A percentile compares a stretch with the other conserved stretches of the same genome.
Conservation (phyloP, 106 monocot species). For the Acanthochlamys bracteata region DNA sequence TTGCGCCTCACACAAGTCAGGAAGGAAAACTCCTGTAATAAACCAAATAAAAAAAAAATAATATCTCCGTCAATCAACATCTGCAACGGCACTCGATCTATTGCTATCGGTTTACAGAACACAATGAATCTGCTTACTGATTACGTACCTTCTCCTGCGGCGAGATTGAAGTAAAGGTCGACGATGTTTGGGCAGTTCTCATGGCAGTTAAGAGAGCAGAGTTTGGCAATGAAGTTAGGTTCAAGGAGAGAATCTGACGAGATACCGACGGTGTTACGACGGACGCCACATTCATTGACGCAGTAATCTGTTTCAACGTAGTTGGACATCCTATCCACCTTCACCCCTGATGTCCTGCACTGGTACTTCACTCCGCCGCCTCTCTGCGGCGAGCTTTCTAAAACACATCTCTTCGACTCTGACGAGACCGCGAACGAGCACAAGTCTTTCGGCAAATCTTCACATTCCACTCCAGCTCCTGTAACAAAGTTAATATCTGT, state of each 20-base stretch:
- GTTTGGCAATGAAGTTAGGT: slow-evolving; percentile 23
- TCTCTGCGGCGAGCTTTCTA: slow-evolving; percentile 34
- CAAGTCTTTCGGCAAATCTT: slow-evolving; percentile 54
- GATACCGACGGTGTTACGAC: slow-evolving; percentile 48
- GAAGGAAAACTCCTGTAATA: slow-evolving; percentile 36
- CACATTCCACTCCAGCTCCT: slow-evolving; percentile 39
- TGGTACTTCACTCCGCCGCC: slow-evolving; percentile 34
- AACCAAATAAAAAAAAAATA: background rate
- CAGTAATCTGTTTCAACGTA: slow-evolving; percentile 71
- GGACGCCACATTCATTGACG: slow-evolving; percentile 54
- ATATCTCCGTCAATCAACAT: too few species aligned
- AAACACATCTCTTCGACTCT: slow-evolving; percentile 48
- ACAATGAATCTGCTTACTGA: background rate
- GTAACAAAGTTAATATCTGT: background rate
- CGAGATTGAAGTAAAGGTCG: slow-evolving; percentile 75
- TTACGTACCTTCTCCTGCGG: slow-evolving; percentile 59
- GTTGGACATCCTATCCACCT: slow-evolving; percentile 34
- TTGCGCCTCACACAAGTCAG: slow-evolving; percentile 29
- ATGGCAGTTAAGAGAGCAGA: slow-evolving; percentile 60
- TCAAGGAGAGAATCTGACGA: slow-evolving; percentile 64
- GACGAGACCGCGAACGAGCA: slow-evolving; percentile 78
- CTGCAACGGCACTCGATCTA: too few species aligned
- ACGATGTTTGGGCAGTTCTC: slow-evolving; percentile 65
- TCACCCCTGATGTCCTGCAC: slow-evolving; percentile 58
- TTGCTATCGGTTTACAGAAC: background rate